Evolutionary conservation across 1,139 yeast species (phyloP).

Genomic region (Candida albicans): DNA sequence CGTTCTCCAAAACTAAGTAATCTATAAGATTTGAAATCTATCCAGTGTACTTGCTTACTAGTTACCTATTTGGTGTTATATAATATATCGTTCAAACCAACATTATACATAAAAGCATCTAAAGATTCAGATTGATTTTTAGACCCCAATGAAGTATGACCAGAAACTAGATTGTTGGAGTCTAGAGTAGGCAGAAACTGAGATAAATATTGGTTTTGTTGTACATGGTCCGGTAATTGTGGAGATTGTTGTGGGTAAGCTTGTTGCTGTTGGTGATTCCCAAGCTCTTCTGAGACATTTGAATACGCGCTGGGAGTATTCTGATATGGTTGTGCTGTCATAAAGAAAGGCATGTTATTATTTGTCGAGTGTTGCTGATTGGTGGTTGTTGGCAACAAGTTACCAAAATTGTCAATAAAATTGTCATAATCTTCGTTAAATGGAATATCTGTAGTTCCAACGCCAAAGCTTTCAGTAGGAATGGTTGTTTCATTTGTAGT

Average conservation of each 20-base stretch:
- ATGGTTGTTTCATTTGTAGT: not conserved
- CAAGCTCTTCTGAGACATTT: not conserved
- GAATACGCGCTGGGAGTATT: not conserved
- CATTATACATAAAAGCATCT: conserved; percentile 23
- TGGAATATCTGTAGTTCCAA: not conserved
- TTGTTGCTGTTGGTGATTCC: not conserved
- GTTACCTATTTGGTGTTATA: conserved; percentile 15
- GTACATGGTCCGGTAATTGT: not conserved
- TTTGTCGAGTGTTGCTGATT: conserved; percentile 9
- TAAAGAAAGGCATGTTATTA: conserved; percentile 7
- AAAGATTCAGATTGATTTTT: conserved; percentile 11
- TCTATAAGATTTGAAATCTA: not conserved
- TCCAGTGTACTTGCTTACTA: not conserved
- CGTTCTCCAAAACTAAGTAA: not conserved
- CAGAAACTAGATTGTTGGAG: no score
- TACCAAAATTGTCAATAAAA: conserved; percentile 15
- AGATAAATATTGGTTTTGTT: no score
- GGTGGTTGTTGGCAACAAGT: conserved; percentile 13
- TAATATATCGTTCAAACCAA: conserved; percentile 23
- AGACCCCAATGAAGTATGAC: not conserved
- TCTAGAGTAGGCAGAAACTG: not conserved
- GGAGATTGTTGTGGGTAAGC: conserved; percentile 3
- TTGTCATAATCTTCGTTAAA: conserved; percentile 16
- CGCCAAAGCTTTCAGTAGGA: not conserved
- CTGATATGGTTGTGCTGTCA: conserved; percentile 7